phyloP scores from a whole-genome alignment of 768 basidiomycete genomes.

The Suillus decipiens region DNA sequence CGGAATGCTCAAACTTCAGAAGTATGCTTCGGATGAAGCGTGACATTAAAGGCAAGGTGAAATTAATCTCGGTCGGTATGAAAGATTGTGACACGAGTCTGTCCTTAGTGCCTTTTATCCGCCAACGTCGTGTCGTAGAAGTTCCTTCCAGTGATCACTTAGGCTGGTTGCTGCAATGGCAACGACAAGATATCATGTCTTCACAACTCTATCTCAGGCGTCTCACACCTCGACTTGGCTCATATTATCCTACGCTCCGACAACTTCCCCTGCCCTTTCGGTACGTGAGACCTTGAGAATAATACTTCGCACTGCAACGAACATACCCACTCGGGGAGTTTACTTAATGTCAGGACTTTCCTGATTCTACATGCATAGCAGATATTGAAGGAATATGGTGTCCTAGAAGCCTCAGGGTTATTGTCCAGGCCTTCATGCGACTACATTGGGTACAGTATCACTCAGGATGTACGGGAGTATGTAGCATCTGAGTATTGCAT shows the following conservation, averaged over 20 bases:
- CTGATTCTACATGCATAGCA: background rate
- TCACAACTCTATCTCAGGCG: conserved; percentile 7
- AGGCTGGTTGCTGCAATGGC: conserved; percentile 6
- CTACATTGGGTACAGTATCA: background rate
- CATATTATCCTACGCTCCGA: conserved; percentile 1
- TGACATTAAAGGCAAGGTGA: background rate
- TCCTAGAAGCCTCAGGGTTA: background rate
- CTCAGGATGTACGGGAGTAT: background rate
- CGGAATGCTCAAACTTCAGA: background rate
- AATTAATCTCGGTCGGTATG: background rate
- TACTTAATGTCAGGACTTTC: background rate
- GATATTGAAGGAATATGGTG: background rate
- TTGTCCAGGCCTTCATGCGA: background rate
- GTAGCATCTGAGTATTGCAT: background rate
- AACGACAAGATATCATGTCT: conserved; percentile 10
- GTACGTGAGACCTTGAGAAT: conserved; percentile 3
- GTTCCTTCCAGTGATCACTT: conserved; percentile 6
- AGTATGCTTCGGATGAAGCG: background rate
- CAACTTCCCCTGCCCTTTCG: conserved; percentile 2
- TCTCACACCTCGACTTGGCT: background rate
- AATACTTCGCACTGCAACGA: background rate
- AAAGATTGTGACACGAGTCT: conserved; percentile 1
- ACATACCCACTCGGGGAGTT: background rate
- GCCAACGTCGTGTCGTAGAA: background rate
- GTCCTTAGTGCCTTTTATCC: background rate